These are phyloP conservation scores for Fusarium nematophilum DNA, from an alignment of 2,329 filamentous ascomycete species.

Conservation along the genomic window DNA sequence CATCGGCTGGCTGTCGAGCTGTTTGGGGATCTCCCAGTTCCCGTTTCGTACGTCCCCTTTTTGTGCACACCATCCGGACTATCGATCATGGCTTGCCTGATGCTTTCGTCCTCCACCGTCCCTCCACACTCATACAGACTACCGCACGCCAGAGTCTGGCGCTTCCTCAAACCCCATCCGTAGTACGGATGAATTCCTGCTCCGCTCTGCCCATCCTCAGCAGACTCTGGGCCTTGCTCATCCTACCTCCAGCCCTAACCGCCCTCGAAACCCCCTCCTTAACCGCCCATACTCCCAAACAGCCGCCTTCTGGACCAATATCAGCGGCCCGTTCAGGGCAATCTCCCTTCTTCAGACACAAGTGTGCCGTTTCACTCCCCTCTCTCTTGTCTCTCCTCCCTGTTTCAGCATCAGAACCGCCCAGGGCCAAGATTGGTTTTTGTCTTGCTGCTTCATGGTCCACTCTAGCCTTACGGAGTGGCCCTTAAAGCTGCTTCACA, in stretches of 20 bases:
- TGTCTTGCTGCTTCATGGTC: constrained; percentile 31
- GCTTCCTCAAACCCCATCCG: constrained; percentile 39
- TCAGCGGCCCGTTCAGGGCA: constrained; percentile 55
- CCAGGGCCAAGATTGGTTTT: constrained; percentile 45
- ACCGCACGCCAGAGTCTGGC: constrained; percentile 24
- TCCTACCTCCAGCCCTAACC: constrained; percentile 30
- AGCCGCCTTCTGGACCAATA: constrained; percentile 65
- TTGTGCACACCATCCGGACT: constrained; percentile 2
- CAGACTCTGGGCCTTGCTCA: no score
- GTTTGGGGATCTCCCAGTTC: constrained; percentile 6
- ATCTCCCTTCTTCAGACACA: constrained; percentile 62
- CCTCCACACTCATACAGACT: no score
- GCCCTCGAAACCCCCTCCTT: constrained; percentile 32
- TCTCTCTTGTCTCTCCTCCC: constrained; percentile 34
- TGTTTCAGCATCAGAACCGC: constrained; percentile 48
- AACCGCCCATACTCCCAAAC: constrained; percentile 53
- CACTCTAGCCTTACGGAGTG: constrained; percentile 36
- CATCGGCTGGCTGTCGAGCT: constrained; percentile 41
- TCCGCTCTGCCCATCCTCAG: constrained; percentile 16
- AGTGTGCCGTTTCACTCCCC: constrained; percentile 62
- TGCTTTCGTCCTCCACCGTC: no score
- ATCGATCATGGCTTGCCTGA: no score
- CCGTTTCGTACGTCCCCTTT: neutral
- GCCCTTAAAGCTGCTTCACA: constrained; percentile 48
- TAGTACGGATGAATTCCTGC: constrained; percentile 19